These are phyloP conservation scores for Aspergillus olivimuriae DNA, from an alignment of 495 filamentous ascomycete species.

Conservation along the genomic window DNA sequence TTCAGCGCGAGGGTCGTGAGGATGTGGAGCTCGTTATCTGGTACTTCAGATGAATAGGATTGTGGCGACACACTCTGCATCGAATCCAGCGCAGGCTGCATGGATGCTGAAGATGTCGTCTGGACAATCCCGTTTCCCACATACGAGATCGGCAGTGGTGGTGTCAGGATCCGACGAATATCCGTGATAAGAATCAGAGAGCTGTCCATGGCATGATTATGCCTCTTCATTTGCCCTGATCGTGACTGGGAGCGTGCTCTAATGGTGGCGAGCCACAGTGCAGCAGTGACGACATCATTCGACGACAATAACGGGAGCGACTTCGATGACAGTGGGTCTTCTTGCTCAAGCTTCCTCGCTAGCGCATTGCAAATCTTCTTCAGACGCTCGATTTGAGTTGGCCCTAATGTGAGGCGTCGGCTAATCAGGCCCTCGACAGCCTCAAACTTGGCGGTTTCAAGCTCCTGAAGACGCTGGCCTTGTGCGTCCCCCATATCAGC, in stretches of 20 bases:
- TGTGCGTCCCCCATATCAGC: neutral
- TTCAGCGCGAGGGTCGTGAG: neutral
- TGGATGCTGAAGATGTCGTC: neutral
- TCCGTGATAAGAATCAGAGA: neutral
- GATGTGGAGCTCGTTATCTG: neutral
- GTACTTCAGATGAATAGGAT: neutral
- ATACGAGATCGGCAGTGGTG: neutral
- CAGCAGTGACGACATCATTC: neutral
- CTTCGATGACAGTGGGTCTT: neutral
- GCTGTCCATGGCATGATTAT: neutral
- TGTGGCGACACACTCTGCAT: neutral
- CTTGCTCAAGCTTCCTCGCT: neutral
- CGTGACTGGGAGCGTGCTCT: neutral
- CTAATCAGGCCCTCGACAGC: neutral
- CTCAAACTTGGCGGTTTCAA: neutral
- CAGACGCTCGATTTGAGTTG: neutral
- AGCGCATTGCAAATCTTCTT: neutral
- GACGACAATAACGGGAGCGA: neutral
- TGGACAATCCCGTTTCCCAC: neutral
- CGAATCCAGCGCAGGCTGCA: neutral
- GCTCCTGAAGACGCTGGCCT: neutral
- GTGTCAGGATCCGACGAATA: neutral
- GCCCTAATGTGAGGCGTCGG: neutral
- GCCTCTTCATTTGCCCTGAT: neutral
- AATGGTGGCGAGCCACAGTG: neutral